Percentiles rank a stretch among this genome's conserved stretches.
phyloP scores from a whole-genome alignment of 495 filamentous ascomycete species.

The Evernia prunastri region DNA sequence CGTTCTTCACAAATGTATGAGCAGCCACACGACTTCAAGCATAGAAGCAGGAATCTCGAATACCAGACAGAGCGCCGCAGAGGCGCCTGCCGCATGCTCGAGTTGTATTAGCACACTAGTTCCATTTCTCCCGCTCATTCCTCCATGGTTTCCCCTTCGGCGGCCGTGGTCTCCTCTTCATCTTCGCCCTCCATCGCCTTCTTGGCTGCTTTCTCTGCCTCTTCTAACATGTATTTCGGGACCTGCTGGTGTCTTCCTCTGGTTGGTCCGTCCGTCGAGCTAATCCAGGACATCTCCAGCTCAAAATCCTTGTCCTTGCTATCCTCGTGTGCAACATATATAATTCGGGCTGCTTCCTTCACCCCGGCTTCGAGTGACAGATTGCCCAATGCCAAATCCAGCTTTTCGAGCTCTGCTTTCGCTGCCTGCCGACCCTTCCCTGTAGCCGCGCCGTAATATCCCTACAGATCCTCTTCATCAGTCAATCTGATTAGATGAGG shows the following conservation, averaged over 20 bases:
- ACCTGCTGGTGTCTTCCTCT: constrained; percentile 88
- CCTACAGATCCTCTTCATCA: constrained; percentile 41
- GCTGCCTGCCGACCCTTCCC: constrained; percentile 93
- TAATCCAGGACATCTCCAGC: constrained; percentile 98
- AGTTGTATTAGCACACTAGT: constrained; percentile 22
- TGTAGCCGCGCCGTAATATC: constrained; percentile 95
- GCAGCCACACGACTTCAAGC: not conserved
- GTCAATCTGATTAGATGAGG: not conserved
- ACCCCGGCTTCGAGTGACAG: constrained; percentile 81
- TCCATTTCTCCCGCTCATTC: constrained; percentile 45
- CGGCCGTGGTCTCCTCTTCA: constrained; percentile 60
- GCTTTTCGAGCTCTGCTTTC: constrained; percentile 96
- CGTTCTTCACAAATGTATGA: not conserved
- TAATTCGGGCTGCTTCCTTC: constrained; percentile 93
- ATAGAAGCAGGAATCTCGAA: not conserved
- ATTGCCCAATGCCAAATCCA: constrained; percentile 70
- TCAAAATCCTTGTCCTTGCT: constrained; percentile 99
- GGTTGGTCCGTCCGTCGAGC: constrained; percentile 70
- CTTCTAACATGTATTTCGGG: constrained; percentile 77
- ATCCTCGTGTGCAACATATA: constrained; percentile 94
- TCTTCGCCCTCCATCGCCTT: constrained; percentile 65
- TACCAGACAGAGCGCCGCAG: not conserved
- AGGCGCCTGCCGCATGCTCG: constrained; percentile 9
- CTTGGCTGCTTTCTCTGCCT: constrained; percentile 85
- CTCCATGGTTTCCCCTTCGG: constrained; percentile 65